A percentile compares a stretch with the other conserved stretches of the same genome.
Conservation (phyloP, 2,329 filamentous ascomycete species). For the Thielaviopsis populi region DNA sequence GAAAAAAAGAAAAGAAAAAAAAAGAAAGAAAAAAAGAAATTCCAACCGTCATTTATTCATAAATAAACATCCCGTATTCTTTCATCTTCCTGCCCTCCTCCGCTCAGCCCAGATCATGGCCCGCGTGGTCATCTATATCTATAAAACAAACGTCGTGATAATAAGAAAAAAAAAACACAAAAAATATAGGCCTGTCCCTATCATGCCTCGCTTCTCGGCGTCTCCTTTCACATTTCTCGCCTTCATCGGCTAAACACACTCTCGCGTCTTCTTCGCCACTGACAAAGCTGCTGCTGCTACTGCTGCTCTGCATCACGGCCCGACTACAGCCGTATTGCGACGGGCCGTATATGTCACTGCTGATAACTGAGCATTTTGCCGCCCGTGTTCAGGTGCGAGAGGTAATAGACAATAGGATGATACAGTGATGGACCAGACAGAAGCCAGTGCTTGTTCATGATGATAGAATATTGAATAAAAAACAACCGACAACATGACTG, state of each 20-base stretch:
- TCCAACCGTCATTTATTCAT: no score
- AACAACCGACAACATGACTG: conserved; percentile 5
- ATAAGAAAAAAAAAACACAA: no score
- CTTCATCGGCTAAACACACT: background rate
- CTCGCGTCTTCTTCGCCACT: background rate
- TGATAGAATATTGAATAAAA: conserved; percentile 5
- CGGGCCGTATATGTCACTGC: background rate
- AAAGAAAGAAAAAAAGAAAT: no score
- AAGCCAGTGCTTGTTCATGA: conserved; percentile 2
- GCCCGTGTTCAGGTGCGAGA: no score
- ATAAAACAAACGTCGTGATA: background rate
- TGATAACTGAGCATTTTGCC: no score
- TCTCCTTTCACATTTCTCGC: background rate
- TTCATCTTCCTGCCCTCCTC: background rate
- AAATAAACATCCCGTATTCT: no score
- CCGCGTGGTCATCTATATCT: no score
- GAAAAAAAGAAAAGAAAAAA: no score
- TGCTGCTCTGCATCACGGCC: background rate
- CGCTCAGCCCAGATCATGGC: background rate
- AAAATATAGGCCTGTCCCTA: no score
- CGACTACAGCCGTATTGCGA: background rate
- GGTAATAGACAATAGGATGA: background rate
- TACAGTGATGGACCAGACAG: background rate
- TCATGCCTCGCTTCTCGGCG: background rate
- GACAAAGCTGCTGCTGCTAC: no score